phyloP scores from a whole-genome alignment of 352 stramenopile species.

The Globisporangium heterothallicum region DNA sequence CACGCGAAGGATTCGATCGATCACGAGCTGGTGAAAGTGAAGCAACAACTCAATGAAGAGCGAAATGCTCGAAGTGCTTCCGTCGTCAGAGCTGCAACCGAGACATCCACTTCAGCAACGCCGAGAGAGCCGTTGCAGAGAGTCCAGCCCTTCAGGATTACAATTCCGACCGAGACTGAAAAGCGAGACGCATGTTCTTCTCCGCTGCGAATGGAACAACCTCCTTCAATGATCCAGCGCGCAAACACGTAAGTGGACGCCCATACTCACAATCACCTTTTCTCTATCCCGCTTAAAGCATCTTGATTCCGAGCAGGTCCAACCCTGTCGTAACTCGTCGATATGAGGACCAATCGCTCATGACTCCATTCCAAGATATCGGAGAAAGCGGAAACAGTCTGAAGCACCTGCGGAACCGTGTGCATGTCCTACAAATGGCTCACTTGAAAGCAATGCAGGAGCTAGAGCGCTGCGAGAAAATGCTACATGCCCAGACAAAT shows the following conservation, averaged over 20 bases:
- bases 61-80: slow-evolving; percentile 33
- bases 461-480: slow-evolving; percentile 90
- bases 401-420: slow-evolving; percentile 63
- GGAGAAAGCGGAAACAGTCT: slow-evolving; percentile 26
- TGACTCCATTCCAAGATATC: neutral
- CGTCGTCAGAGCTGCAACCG: slow-evolving; percentile 20
- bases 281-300: neutral
- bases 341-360: slow-evolving; percentile 22
- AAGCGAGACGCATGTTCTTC: slow-evolving; percentile 63
- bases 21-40: slow-evolving; percentile 51
- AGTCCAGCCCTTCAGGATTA: neutral
- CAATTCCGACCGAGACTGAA: slow-evolving; percentile 22
- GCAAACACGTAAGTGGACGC: neutral
- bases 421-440: slow-evolving; percentile 86
- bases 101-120: slow-evolving; percentile 2
- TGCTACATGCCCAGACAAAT: slow-evolving; percentile 92
- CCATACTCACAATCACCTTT: slow-evolving; percentile 4
- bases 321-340: slow-evolving; percentile 25
- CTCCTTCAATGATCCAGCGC: neutral
- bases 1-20: slow-evolving; percentile 66
- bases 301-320: slow-evolving; percentile 16
- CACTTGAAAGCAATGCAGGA: slow-evolving; percentile 90
- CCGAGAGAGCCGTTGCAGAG: slow-evolving; percentile 13
- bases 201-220: slow-evolving; percentile 31
- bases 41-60: slow-evolving; percentile 69